Conservation (phyloP, 768 basidiomycete genomes). For the Mycena maculata region DNA sequence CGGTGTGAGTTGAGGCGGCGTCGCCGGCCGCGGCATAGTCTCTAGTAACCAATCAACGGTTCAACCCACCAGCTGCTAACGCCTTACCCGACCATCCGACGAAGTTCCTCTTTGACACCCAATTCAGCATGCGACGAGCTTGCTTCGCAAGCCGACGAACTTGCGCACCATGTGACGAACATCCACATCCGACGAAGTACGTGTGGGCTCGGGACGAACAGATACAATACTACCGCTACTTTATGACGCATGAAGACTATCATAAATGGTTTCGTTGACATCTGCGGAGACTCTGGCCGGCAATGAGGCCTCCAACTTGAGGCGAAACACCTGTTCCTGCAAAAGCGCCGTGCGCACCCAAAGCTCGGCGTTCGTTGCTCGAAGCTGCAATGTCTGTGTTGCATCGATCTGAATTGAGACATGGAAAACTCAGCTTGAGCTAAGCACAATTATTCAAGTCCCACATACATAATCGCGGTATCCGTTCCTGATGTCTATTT, state of each 20-base stretch:
- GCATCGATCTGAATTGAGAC: constrained; percentile 14
- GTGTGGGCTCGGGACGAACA: too few species aligned
- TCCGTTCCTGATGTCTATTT: constrained; percentile 10
- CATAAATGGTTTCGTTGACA: constrained; percentile 4
- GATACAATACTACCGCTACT: constrained; percentile 9
- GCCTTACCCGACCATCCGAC: too few species aligned
- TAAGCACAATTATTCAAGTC: constrained; percentile 6
- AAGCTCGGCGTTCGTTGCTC: constrained; percentile 9
- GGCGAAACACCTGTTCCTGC: constrained; percentile 13
- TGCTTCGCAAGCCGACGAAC: too few species aligned
- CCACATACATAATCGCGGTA: constrained; percentile 10
- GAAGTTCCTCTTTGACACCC: too few species aligned
- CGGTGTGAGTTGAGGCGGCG: too few species aligned
- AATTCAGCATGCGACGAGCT: too few species aligned
- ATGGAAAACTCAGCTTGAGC: constrained; percentile 4
- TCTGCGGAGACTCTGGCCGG: constrained; percentile 4
- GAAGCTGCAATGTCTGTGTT: constrained; percentile 15
- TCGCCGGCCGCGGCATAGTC: too few species aligned
- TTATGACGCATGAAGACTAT: not conserved
- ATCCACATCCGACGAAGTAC: too few species aligned
- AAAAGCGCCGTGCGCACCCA: not conserved
- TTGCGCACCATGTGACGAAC: too few species aligned
- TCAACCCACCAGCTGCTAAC: too few species aligned
- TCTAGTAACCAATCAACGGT: too few species aligned
- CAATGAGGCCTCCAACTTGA: constrained; percentile 9